Conservation (phyloP, 2,329 filamentous ascomycete species). For the Aspergillus sp. region DNA sequence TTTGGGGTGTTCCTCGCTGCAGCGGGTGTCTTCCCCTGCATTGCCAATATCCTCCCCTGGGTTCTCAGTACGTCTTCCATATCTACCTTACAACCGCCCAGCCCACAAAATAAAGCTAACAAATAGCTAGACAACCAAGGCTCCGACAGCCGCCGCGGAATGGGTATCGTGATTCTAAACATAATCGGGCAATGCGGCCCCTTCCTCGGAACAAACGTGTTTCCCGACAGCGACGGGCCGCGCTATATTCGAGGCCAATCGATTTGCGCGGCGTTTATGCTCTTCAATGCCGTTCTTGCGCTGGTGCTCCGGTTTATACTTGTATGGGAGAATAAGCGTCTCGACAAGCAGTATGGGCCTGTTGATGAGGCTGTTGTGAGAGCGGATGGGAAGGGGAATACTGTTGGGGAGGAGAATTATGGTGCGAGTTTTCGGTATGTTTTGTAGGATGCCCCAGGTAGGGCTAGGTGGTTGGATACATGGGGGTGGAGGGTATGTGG, state of each 20-base stretch:
- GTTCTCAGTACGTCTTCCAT: conserved; percentile 54
- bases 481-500: no score
- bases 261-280: conserved; percentile 65
- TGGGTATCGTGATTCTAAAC: conserved; percentile 69
- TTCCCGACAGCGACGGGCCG: conserved; percentile 56
- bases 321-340: conserved; percentile 62
- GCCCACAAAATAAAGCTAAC: not conserved
- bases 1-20: conserved; percentile 60
- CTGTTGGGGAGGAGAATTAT: conserved; percentile 46
- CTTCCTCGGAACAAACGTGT: conserved; percentile 66
- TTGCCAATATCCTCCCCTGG: conserved; percentile 73
- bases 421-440: conserved; percentile 44
- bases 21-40: conserved; percentile 67
- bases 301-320: conserved; percentile 59
- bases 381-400: conserved; percentile 14
- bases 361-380: conserved; percentile 22
- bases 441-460: conserved; percentile 26
- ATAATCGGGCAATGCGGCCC: conserved; percentile 69
- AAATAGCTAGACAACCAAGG: conserved; percentile 65
- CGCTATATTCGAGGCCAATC: conserved; percentile 60
- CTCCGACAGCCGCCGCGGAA: conserved; percentile 68
- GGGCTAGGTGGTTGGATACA: no score
- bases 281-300: conserved; percentile 62
- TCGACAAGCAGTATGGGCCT: conserved; percentile 56
- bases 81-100: not conserved